Evolutionary conservation across 768 basidiomycete species (phyloP), one percentile per base, ranked within the genome.

Genomic region (Leccinum arenicola): DNA sequence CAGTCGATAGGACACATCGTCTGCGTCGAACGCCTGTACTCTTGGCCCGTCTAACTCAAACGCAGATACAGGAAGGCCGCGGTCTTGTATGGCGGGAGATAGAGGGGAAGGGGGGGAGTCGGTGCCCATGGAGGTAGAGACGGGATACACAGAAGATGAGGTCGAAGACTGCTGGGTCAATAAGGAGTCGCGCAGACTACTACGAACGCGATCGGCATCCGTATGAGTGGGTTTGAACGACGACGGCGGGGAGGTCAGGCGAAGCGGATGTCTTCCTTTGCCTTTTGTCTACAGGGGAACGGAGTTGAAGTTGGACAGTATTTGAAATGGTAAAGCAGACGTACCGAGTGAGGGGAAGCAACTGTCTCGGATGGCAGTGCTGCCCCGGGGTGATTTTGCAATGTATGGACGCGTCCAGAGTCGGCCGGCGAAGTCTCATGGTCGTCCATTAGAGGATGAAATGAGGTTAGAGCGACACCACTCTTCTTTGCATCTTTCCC

Each of bases 1-100:
- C 19, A 94, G 82, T 23, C 92, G 88, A 74, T 91, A 91, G 19
- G 90, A 85, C 43, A 93, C 91, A 67, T 94, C 92, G 72, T 94
- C 91, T 21, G 81, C 80, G 65, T 84, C 80, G 63, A 80, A 84
- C 54, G 78, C 81, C 62, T 82, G 79, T 27, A 77, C 70, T 50
- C 77, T 82, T 36, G 77, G 80, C 17, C 76, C 77, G 27, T 82
- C 83, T 15, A 83, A 73, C 52, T 79, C 77, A 55, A 80, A 76
- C 1, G 80, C 75, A n/a, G 82, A 75, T 33, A 78, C 64, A 47
- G 80, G 74, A 60, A 80, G 69, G n/a, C 78, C 73, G 50, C 73
- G 64, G 61, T 66, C 73, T 73, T 78, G 65, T 71, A 76, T 61
- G n/a, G 72, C 73, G 54, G 84, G 76, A 29, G 86, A 87, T 64